Percentiles rank a stretch among this genome's conserved stretches.
Conservation (phyloP, 768 basidiomycete genomes). For the Crucibulum laeve region DNA sequence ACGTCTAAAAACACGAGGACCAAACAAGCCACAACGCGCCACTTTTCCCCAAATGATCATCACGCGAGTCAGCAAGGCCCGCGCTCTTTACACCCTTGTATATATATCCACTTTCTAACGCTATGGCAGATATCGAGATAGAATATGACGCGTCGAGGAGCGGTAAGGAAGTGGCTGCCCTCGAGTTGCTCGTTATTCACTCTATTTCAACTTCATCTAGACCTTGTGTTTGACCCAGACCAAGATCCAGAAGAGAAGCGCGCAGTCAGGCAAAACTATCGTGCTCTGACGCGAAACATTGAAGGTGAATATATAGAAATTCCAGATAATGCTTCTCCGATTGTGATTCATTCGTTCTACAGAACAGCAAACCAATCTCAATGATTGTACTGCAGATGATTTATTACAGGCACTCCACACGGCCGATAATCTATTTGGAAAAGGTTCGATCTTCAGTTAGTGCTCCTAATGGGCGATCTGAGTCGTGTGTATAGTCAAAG, state of each 20-base stretch:
- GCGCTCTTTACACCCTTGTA: background rate
- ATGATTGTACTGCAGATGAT: constrained; percentile 52
- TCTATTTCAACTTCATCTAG: constrained; percentile 11
- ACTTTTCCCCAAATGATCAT: constrained; percentile 3
- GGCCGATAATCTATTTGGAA: constrained; percentile 60
- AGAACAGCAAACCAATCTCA: constrained; percentile 48
- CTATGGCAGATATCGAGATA: constrained; percentile 28
- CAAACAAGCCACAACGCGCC: constrained; percentile 36
- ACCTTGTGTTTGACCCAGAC: constrained; percentile 72
- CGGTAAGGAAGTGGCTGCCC: constrained; percentile 1
- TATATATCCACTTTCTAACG: background rate
- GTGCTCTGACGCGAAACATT: constrained; percentile 55
- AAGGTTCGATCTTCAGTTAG: constrained; percentile 35
- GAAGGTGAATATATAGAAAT: constrained; percentile 45
- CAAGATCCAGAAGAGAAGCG: constrained; percentile 82
- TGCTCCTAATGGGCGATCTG: no score
- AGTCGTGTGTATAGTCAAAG: constrained; percentile 46
- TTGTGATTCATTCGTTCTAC: background rate
- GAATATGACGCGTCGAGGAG: constrained; percentile 11
- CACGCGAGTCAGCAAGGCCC: constrained; percentile 1
- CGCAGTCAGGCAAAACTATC: constrained; percentile 67
- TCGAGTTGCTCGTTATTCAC: background rate
- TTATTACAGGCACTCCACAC: constrained; percentile 51
- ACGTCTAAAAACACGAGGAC: constrained; percentile 10
- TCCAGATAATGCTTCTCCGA: background rate